Percentiles rank a stretch among this genome's conserved stretches.
These are phyloP conservation scores for Umbelopsis sp. DNA, from an alignment of 192 early-diverging fungal species.

Conservation along the genomic window DNA sequence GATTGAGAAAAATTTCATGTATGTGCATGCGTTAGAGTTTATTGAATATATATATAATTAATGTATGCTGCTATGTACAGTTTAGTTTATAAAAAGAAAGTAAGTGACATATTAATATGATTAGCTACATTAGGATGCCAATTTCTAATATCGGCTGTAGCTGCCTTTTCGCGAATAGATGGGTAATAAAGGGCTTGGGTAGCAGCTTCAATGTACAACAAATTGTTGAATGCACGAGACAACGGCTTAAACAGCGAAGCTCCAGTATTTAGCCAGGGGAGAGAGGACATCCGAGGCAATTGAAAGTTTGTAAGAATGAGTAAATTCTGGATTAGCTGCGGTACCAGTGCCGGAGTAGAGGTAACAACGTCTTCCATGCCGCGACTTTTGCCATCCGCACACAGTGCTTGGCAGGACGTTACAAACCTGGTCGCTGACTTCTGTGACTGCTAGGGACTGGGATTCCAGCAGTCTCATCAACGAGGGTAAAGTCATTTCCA, in stretches of 20 bases:
- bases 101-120: too few relatives aligned
- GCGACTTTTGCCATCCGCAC: background rate
- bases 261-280: conserved; percentile 4
- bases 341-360: background rate
- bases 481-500: conserved; percentile 7
- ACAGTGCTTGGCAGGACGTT: conserved; percentile 3
- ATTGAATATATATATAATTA: too few relatives aligned
- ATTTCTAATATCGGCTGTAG: too few relatives aligned
- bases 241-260: background rate
- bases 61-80: too few relatives aligned
- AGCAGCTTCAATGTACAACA: too few relatives aligned
- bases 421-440: conserved; percentile 7
- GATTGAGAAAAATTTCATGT: too few relatives aligned
- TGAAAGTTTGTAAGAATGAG: background rate
- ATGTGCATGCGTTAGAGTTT: too few relatives aligned
- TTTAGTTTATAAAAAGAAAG: too few relatives aligned
- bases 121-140: too few relatives aligned
- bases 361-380: background rate
- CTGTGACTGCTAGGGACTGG: background rate
- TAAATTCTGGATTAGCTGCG: background rate
- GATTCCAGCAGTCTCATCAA: conserved; percentile 11
- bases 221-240: background rate
- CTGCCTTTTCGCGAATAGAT: too few relatives aligned
- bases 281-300: background rate
- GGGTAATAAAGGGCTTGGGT: too few relatives aligned